A percentile compares a stretch with the other conserved stretches of the same genome.
These are phyloP conservation scores for Biscutella laevigata DNA, from an alignment of 441 rosid species.

Conservation along the genomic window DNA sequence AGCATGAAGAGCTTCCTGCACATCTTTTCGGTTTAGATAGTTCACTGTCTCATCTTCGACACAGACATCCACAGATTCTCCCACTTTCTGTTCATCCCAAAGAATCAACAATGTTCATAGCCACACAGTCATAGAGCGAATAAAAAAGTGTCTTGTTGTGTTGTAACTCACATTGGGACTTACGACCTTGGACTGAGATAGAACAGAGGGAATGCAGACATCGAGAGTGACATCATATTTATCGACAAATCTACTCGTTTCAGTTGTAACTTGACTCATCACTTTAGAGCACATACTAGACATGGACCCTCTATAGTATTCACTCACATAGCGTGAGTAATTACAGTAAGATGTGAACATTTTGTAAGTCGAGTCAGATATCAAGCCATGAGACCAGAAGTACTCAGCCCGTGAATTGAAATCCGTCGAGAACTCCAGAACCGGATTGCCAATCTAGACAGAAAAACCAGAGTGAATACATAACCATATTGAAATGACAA, in stretches of 20 bases:
- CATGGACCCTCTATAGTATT: conserved; percentile 69
- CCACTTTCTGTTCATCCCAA: conserved; percentile 48
- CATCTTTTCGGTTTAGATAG: conserved; percentile 82
- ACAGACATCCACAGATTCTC: conserved; percentile 76
- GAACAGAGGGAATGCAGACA: conserved; percentile 78
- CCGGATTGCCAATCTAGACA: conserved; percentile 91
- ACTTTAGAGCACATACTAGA: conserved; percentile 76
- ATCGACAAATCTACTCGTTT: conserved; percentile 89
- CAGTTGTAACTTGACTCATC: conserved; percentile 69
- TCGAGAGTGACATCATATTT: conserved; percentile 95
- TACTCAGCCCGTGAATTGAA: conserved; percentile 90
- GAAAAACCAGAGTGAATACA: neutral
- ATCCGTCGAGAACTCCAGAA: conserved; percentile 71
- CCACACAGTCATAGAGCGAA: neutral
- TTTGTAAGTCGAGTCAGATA: conserved; percentile 75
- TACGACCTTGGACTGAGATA: conserved; percentile 68
- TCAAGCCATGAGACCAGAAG: conserved; percentile 93
- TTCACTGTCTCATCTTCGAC: conserved; percentile 86
- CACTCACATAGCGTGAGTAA: conserved; percentile 82
- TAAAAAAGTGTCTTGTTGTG: conserved; percentile 5
- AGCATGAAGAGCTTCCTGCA: conserved; percentile 86
- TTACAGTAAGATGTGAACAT: conserved; percentile 84
- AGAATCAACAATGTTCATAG: neutral
- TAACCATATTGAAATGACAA: neutral
- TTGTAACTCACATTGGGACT: conserved; percentile 52